A percentile compares a stretch with the other conserved stretches of the same genome.
These are phyloP conservation scores for Ceratocystis cacaofunesta DNA, from an alignment of 2,329 filamentous ascomycete species.

Conservation along the genomic window DNA sequence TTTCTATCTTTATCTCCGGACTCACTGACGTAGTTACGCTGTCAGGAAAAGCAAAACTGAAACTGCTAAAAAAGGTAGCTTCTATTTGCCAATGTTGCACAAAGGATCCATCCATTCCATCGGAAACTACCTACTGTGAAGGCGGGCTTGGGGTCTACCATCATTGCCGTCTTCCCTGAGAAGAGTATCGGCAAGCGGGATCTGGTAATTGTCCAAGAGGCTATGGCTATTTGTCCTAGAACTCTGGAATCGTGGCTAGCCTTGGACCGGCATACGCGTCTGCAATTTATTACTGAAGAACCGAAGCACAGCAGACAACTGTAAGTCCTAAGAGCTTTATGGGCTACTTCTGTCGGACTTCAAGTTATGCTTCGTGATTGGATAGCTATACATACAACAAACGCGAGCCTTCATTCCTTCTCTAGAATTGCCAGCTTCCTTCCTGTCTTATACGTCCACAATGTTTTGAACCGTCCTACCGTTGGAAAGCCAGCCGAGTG, in stretches of 20 bases:
- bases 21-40: not conserved
- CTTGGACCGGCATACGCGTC: not conserved
- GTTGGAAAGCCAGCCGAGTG: too few species aligned
- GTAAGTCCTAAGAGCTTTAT: too few species aligned
- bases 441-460: too few species aligned
- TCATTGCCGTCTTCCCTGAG: not conserved
- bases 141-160: not conserved
- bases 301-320: too few species aligned
- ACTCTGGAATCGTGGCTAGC: not conserved
- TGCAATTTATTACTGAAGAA: too few species aligned
- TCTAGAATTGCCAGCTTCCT: too few species aligned
- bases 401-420: too few species aligned
- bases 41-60: not conserved
- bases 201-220: not conserved
- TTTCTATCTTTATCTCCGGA: not conserved
- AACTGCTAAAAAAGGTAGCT: not conserved
- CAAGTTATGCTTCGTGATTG: too few species aligned
- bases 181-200: not conserved
- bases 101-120: not conserved
- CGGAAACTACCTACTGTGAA: not conserved
- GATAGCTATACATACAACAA: too few species aligned
- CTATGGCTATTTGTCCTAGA: not conserved
- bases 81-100: constrained; percentile 1
- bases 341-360: too few species aligned
- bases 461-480: too few species aligned